Evolutionary conservation across 345 rosid species (phyloP), one percentile per base, ranked within the genome.

Genomic region (Eucalyptus caleyi): DNA sequence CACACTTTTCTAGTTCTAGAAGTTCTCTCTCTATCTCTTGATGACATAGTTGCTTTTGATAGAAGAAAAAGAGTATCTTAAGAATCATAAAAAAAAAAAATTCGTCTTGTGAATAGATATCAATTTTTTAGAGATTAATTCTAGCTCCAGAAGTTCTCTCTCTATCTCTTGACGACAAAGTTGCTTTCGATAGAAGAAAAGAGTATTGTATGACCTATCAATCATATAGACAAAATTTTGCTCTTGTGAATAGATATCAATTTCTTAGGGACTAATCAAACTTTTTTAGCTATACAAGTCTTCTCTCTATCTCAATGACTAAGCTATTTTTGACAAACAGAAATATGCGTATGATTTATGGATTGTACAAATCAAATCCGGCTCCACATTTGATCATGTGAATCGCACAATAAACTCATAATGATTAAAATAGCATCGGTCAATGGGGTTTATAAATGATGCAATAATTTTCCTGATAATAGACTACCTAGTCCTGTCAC

Each of bases 391-490:
- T 21, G 15, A 77, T 40, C 1, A 6, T 3, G 5, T 3, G 9
- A 77, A 72, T 72, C 26, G 4, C 26, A 16, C 6, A 1, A 19
- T 11, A 26, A 37, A 19, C 9, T 19, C 47, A 2, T 37, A 11
- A 77, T 21, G 3, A 40, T 77, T 21, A 8, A 21, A 40, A 77
- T 77, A 21, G 9, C 23, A 40, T 11, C 4, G 9, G 5, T 21
- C 8, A 37, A 37, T 0, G 0, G 9, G 27, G 11, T 6, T 37
- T 19, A 40, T 37, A 11, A 26, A 40, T 11, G 27, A 24, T 21
- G 85, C 47, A 40, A 77, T 77, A 11, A 21, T 77, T 77, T 37
- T 37, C 85, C 30, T 24, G 9, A 77, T 37, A 6, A 3, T 10
- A 10, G 27, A 37, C 27, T 21, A 19, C 8, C 15, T 37, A 37